A percentile compares a stretch with the other conserved stretches of the same genome.
phyloP scores from a whole-genome alignment of 129 eudicot species.

The Ambrosia trifida region DNA sequence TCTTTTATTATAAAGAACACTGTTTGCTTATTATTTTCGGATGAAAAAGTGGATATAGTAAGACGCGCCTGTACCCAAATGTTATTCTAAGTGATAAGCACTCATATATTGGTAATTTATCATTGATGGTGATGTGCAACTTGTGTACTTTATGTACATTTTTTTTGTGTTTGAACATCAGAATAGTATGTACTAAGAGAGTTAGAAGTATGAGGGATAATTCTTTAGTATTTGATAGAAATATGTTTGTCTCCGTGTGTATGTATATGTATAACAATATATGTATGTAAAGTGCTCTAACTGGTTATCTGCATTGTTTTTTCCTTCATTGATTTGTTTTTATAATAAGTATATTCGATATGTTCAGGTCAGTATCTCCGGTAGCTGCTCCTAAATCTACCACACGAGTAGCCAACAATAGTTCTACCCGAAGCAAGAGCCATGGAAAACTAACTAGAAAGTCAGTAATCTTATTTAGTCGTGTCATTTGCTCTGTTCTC shows the following conservation, averaged over 20 bases:
- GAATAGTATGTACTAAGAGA: conserved; percentile 15
- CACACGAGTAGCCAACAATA: conserved; percentile 27
- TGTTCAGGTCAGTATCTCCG: conserved; percentile 40
- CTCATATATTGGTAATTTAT: neutral
- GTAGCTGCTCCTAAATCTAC: conserved; percentile 34
- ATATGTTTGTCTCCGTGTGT: neutral
- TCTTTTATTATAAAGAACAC: neutral
- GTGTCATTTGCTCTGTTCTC: neutral
- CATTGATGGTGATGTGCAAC: conserved; percentile 1
- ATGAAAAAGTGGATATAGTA: neutral
- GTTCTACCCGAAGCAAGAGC: conserved; percentile 41
- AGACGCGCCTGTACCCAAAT: neutral
- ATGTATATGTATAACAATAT: neutral
- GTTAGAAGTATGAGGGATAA: conserved; percentile 4
- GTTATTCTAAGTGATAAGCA: conserved; percentile 2
- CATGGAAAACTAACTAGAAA: conserved; percentile 76
- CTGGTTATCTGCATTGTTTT: conserved; percentile 4
- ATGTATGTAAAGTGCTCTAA: too few species aligned
- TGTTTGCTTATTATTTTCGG: neutral
- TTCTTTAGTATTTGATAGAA: conserved; percentile 2
- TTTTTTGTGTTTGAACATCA: neutral
- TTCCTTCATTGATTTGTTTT: neutral
- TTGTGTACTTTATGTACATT: neutral
- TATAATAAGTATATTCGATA: neutral
- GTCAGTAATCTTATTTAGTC: conserved; percentile 36